phyloP scores from a whole-genome alignment of 2,329 filamentous ascomycete species.

The Venturia nashicola region DNA sequence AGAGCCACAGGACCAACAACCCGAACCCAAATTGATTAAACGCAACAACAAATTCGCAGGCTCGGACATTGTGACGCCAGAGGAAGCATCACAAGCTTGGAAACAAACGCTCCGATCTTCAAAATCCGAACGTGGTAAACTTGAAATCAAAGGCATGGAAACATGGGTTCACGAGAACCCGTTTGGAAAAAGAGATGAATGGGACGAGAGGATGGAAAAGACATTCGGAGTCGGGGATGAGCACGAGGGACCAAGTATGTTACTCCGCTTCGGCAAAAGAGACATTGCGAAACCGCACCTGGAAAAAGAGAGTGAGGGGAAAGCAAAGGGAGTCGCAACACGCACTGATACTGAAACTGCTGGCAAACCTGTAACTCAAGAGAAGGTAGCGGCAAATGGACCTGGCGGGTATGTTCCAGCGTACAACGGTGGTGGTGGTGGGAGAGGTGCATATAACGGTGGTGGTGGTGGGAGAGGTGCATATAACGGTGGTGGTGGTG shows the following conservation, averaged over 20 bases:
- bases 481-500: background rate
- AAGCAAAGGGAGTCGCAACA: background rate
- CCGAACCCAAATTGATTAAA: background rate
- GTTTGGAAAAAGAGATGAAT: background rate
- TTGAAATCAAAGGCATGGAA: background rate
- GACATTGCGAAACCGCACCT: background rate
- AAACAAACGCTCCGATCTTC: background rate
- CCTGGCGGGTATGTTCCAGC: background rate
- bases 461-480: too few species aligned
- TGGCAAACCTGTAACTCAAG: too few species aligned
- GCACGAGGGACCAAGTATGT: background rate
- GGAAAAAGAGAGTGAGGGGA: background rate
- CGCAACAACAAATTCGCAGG: background rate
- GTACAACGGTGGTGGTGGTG: too few species aligned
- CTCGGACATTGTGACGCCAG: background rate
- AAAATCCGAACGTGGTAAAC: background rate
- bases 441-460: too few species aligned
- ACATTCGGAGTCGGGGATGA: background rate
- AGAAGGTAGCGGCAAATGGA: background rate
- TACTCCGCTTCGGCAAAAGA: background rate
- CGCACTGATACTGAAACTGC: too few species aligned
- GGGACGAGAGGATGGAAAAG: background rate
- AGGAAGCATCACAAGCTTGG: background rate
- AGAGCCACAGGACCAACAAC: too few species aligned
- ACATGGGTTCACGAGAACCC: background rate